Evolutionary conservation across 257 asterid genomes (phyloP).

Genomic region (Apocynum venetum): DNA sequence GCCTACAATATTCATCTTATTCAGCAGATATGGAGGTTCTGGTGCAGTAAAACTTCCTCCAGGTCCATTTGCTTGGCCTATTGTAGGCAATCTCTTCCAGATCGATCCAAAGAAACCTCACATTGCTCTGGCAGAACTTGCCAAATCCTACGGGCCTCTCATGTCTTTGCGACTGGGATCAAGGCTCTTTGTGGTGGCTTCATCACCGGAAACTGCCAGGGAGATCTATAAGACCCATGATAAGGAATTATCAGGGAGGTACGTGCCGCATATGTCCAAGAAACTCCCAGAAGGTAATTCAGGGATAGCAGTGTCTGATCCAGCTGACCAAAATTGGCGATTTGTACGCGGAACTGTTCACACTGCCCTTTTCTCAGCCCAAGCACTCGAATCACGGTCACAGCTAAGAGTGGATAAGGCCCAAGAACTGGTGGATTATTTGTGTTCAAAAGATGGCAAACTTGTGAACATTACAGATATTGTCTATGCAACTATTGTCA

Average conservation of each 20-base stretch:
- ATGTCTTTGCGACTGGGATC: not conserved
- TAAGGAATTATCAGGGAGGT: not conserved
- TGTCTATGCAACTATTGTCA: not conserved
- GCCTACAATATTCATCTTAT: too few relatives aligned
- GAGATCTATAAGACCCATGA: not conserved
- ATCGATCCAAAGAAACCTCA: not conserved
- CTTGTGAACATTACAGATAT: conserved; percentile 1
- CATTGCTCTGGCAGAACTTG: not conserved
- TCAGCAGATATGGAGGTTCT: too few relatives aligned
- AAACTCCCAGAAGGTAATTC: not conserved
- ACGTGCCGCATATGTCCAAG: not conserved
- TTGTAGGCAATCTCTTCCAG: not conserved
- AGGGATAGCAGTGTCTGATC: not conserved
- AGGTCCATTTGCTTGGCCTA: not conserved
- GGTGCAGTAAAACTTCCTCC: not conserved
- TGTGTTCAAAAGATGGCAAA: conserved; percentile 1
- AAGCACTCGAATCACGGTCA: conserved; percentile 2
- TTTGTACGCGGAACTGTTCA: not conserved
- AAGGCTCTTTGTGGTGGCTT: not conserved
- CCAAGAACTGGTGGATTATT: not conserved
- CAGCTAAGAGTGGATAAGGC: not conserved
- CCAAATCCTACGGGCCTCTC: not conserved
- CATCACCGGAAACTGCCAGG: not conserved
- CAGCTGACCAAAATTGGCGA: not conserved
- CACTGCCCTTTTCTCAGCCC: not conserved